A percentile compares a stretch with the other conserved stretches of the same genome.
These are phyloP conservation scores for Pyricularia grisea DNA, from an alignment of 2,329 filamentous ascomycete species.

Conservation along the genomic window DNA sequence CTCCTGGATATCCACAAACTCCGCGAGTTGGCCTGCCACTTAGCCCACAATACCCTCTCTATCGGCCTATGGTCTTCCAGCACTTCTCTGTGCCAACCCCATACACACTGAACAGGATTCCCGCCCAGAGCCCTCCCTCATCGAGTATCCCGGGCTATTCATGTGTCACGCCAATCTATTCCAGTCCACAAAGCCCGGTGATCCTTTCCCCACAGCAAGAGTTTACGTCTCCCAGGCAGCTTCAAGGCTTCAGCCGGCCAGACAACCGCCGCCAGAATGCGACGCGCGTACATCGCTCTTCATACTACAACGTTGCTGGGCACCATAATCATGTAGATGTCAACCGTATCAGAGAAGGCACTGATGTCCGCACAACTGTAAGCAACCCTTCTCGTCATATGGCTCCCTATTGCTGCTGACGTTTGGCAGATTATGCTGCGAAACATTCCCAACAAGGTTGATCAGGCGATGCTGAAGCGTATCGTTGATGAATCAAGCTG, in stretches of 20 bases:
- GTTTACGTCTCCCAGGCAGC: conserved; percentile 28
- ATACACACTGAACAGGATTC: conserved; percentile 2
- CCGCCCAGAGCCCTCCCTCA: not conserved
- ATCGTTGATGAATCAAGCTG: conserved; percentile 71
- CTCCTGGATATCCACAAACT: conserved; percentile 14
- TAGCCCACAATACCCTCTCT: conserved; percentile 1
- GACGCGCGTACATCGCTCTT: conserved; percentile 32
- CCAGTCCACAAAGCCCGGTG: conserved; percentile 1
- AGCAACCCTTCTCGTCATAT: conserved; percentile 17
- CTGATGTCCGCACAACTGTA: conserved; percentile 69
- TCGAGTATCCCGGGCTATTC: not conserved
- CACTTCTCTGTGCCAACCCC: not conserved
- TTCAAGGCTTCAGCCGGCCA: conserved; percentile 22
- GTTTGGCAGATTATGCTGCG: conserved; percentile 71
- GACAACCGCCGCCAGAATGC: conserved; percentile 40
- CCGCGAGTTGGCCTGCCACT: conserved; percentile 15
- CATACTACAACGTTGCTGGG: conserved; percentile 36
- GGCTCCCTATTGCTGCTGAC: not conserved
- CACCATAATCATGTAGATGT: conserved; percentile 56
- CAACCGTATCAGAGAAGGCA: conserved; percentile 50
- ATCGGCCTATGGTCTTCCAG: conserved; percentile 1
- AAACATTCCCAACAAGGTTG: conserved; percentile 88
- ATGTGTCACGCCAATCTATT: conserved; percentile 1
- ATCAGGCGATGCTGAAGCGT: conserved; percentile 65
- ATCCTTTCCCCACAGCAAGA: conserved; percentile 21